Percentiles rank a stretch among this genome's conserved stretches.
Evolutionary conservation across 169 alveolate species (phyloP).

Genomic region (Condylostoma magnum): DNA sequence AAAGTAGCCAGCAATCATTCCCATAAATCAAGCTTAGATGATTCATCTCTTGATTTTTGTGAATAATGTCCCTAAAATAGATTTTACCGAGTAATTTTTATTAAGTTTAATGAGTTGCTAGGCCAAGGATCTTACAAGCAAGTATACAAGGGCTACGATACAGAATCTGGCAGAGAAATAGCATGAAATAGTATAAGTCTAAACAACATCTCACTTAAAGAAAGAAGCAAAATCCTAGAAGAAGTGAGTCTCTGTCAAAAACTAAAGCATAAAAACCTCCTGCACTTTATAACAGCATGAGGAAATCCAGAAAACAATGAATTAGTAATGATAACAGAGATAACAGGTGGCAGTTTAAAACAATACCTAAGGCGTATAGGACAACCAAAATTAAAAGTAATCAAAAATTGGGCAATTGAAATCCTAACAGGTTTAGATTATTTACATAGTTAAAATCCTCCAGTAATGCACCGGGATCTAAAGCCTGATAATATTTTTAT

Average conservation of each 20-base stretch:
- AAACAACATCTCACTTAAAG: conserved; percentile 44
- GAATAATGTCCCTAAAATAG: conserved; percentile 22
- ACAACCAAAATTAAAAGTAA: conserved; percentile 71
- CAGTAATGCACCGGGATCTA: conserved; percentile 85
- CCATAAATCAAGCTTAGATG: no score
- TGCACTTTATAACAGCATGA: conserved; percentile 64
- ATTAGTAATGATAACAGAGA: conserved; percentile 78
- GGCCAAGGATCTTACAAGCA: conserved; percentile 84
- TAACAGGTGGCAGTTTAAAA: conserved; percentile 69
- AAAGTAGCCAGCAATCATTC: no score
- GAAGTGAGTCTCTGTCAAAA: conserved; percentile 58
- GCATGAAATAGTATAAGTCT: conserved; percentile 72
- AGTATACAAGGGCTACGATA: conserved; percentile 73
- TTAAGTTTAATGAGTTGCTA: conserved; percentile 66
- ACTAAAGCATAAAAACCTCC: conserved; percentile 73
- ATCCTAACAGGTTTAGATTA: conserved; percentile 76
- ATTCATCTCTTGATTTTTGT: no score
- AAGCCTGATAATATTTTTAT: conserved; percentile 84
- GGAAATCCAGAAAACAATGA: conserved; percentile 56
- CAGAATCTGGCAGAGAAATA: conserved; percentile 77
- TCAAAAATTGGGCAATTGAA: conserved; percentile 77
- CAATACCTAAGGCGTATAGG: conserved; percentile 57
- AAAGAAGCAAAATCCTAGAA: conserved; percentile 54
- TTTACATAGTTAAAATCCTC: conserved; percentile 71
- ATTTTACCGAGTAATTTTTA: conserved; percentile 6